Evolutionary conservation across 176 grass and related monocot species (phyloP).

Genomic region (Carex parvula): DNA sequence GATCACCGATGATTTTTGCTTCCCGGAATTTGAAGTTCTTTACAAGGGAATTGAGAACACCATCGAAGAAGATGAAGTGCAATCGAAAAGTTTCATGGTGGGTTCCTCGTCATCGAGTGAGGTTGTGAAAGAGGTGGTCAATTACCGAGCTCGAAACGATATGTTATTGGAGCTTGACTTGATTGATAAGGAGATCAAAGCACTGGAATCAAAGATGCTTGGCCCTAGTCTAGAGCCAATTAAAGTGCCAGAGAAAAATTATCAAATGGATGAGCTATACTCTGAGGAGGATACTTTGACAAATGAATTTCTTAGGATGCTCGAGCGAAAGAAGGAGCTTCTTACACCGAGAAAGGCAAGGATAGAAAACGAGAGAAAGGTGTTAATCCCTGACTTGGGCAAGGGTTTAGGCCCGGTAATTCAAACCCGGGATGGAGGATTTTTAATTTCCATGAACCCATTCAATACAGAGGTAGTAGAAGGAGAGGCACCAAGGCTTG

Average conservation of each 20-base stretch:
- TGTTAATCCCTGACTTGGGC: conserved; percentile 60
- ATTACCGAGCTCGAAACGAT: conserved; percentile 45
- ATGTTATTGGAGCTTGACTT: conserved; percentile 65
- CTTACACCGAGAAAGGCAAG: conserved; percentile 32
- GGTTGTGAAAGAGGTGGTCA: conserved; percentile 64
- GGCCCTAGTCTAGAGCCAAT: conserved; percentile 19
- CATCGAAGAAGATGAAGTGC: conserved; percentile 16
- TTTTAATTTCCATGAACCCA: conserved; percentile 78
- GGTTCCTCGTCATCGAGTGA: conserved; percentile 18
- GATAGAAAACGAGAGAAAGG: conserved; percentile 19
- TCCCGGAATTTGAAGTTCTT: conserved; percentile 70
- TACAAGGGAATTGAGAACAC: conserved; percentile 70
- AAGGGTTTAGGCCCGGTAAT: conserved; percentile 50
- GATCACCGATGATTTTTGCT: conserved; percentile 21
- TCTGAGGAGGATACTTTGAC: conserved; percentile 59
- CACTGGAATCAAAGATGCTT: conserved; percentile 50
- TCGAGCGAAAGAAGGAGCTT: conserved; percentile 41
- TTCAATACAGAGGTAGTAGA: conserved; percentile 43
- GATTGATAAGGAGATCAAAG: conserved; percentile 70
- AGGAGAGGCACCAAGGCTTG: conserved; percentile 50
- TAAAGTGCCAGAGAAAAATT: conserved; percentile 3
- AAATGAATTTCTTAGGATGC: conserved; percentile 68
- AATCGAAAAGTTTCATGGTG: background rate
- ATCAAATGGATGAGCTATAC: conserved; percentile 34
- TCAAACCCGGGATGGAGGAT: conserved; percentile 70